Base-by-base conservation (phyloP, 495 filamentous ascomycete genomes). In the Neurospora sp. region DNA sequence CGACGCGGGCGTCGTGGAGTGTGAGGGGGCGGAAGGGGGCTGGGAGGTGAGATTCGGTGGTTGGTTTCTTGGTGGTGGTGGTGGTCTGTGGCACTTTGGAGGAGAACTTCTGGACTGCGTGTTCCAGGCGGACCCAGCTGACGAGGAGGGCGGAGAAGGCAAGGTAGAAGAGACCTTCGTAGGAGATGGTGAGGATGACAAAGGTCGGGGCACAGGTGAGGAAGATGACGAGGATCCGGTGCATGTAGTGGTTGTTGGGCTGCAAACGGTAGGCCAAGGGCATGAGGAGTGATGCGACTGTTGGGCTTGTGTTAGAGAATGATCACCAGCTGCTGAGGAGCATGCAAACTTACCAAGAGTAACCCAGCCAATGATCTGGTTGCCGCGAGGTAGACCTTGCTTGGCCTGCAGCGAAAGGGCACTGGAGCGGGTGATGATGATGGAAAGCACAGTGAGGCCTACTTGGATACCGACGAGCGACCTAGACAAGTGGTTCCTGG, bases 111-210 rank as follows among this genome's bases (percentile, higher is more conserved):
- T 93, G 91, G 71, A 93, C 87, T 44, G 88, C 91, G 75, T 97
- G 91, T 79, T 99, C 96, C 0, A 98, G 84, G 31, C 90, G 89
- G 27, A 97, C 93, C 96, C 96, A 99, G 73, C 90, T 91, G 72
- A 97, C 85, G 10, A 99, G 85, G 27, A 91, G 90, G 61, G 91
- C 84, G 77, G 89, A 94, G 82, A 98, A 98, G 22, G 90, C 90
- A 74, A 97, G 87, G 84, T 97, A 98, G 82, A 99, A 99, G 4
- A 99, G 85, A 0, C 96, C 96, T 80, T 99, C 96, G 85, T 97
- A 99, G 20, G 94, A 97, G 80, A 98, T 98, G 35, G 94, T 97
- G 73, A 99, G 91, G 76, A 98, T 92, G 78, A 99, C 92, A 79
- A 99, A 99, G 12, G 90, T 90, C 1, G 96, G 96, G 0, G 94